Base-by-base conservation (phyloP, 2,329 filamentous ascomycete genomes). In the Dactylellina leptospora region DNA sequence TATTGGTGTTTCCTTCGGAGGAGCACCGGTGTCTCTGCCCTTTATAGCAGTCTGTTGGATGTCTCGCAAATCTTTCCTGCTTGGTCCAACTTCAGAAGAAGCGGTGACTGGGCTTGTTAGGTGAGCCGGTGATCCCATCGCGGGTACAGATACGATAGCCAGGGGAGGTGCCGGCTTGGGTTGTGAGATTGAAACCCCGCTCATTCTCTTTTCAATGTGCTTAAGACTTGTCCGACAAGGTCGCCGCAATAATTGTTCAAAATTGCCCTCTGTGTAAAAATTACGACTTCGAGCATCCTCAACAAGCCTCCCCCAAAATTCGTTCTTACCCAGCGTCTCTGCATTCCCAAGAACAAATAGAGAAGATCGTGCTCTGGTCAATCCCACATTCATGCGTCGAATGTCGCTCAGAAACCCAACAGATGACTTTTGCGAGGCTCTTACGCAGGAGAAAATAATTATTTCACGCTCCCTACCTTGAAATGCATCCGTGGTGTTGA, bases 381-480 rank as follows among this genome's bases (percentile, higher is more conserved):
- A 84, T 82, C 95, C 95, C 77, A 99, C 95, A 80, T 99, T 99
- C 96, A 99, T 97, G 84, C 95, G 93, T 69, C 95, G 88, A 78
- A 99, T 96, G 79, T 99, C 95, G 60, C 91, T 90, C 85, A 99
- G 89, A 86, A 99, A 99, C 84, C 95, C 95, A 78, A 99, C 96
- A 77, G 93, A 92, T n/a, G 90, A 90, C 5, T 89, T 90, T n/a
- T 91, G 87, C 27, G 90, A 93, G 20, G 95, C 93, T 82, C 95
- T 89, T 73, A 99, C 95, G 80, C 96, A 99, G 40, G 95, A 97
- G 82, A 99, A 99, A 74, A 99, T 97, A 80, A 99, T 97, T 74
- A 99, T 89, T 78, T 99, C 95, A 77, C 92, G 95, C 80, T 99
- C 95, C 75, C 96, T 88, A 74, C 95, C 95, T 80, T 99, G 92